These are phyloP conservation scores for Cryptococcus maquisensis DNA, from an alignment of 1,284 basidiomycete genomes.

Conservation along the genomic window DNA sequence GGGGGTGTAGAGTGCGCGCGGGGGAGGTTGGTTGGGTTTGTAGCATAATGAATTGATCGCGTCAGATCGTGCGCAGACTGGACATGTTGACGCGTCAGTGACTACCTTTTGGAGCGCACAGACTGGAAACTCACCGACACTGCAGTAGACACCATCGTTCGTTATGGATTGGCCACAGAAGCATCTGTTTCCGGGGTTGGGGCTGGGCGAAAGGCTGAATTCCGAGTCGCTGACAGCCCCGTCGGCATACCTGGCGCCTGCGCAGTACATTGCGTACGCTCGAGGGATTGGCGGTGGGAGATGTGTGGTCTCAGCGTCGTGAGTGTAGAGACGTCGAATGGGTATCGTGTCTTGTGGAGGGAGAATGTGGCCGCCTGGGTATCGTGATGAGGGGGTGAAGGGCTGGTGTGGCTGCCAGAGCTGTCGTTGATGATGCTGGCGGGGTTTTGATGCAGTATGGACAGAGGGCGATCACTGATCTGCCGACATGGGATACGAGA, in stretches of 20 bases:
- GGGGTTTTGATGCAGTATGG: not conserved
- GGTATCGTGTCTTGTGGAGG: not conserved
- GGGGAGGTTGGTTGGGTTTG: slow-evolving; percentile 18
- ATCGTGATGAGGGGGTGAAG: slow-evolving; percentile 69
- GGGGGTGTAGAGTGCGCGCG: slow-evolving; percentile 7
- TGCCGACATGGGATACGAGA: not conserved
- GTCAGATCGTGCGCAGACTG: slow-evolving; percentile 45
- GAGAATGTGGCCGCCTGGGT: not conserved
- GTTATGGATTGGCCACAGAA: slow-evolving; percentile 36
- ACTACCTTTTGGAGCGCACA: not conserved
- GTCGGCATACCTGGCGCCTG: not conserved
- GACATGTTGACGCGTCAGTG: not conserved
- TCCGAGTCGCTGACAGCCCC: slow-evolving; percentile 26
- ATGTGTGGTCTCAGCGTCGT: slow-evolving; percentile 5
- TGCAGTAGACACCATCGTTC: slow-evolving; percentile 43
- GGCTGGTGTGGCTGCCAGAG: slow-evolving; percentile 74
- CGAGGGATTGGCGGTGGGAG: slow-evolving; percentile 22
- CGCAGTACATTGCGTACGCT: not conserved
- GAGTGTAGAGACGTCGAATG: not conserved
- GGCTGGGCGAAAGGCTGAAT: slow-evolving; percentile 15
- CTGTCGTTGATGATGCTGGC: slow-evolving; percentile 58
- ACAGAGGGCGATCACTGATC: not conserved
- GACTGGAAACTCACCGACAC: slow-evolving; percentile 32
- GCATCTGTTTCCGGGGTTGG: slow-evolving; percentile 19
- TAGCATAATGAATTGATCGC: slow-evolving; percentile 47